phyloP scores from a whole-genome alignment of 768 basidiomycete genomes.

The Austroboletus eburneus region DNA sequence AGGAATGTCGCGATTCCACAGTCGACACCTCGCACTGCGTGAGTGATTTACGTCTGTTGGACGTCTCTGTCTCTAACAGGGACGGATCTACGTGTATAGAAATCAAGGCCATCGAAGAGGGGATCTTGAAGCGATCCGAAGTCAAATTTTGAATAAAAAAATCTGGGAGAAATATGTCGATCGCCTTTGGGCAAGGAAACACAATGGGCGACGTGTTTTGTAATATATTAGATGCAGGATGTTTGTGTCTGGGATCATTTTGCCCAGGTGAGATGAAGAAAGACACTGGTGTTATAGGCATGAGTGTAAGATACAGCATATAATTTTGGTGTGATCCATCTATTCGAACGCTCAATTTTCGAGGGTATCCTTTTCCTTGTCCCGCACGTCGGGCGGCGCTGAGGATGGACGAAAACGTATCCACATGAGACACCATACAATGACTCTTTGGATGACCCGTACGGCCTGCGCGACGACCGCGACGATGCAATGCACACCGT shows the following conservation, averaged over 20 bases:
- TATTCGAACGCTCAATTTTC: conserved; percentile 2
- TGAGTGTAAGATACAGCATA: no score
- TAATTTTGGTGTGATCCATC: no score
- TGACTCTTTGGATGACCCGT: conserved; percentile 9
- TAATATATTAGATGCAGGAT: no score
- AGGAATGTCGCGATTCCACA: conserved; percentile 26
- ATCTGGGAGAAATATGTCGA: no score
- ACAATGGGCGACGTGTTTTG: no score
- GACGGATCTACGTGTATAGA: conserved; percentile 13
- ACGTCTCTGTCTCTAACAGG: background rate
- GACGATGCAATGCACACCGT: conserved; percentile 35
- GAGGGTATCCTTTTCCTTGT: conserved; percentile 8
- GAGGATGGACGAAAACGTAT: no score
- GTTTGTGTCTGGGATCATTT: no score
- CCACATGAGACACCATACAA: conserved; percentile 12
- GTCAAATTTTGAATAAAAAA: conserved; percentile 20
- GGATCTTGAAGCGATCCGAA: conserved; percentile 22
- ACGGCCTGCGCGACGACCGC: conserved; percentile 7
- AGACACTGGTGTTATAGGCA: no score
- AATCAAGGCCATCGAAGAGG: conserved; percentile 29
- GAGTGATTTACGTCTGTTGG: conserved; percentile 6
- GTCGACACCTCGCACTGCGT: conserved; percentile 30
- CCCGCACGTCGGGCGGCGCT: conserved; percentile 5
- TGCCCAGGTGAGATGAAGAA: no score
- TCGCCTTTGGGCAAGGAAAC: no score